Evolutionary conservation across 108 stramenopile genomes (phyloP).

Genomic region (Nitzschia sp.): DNA sequence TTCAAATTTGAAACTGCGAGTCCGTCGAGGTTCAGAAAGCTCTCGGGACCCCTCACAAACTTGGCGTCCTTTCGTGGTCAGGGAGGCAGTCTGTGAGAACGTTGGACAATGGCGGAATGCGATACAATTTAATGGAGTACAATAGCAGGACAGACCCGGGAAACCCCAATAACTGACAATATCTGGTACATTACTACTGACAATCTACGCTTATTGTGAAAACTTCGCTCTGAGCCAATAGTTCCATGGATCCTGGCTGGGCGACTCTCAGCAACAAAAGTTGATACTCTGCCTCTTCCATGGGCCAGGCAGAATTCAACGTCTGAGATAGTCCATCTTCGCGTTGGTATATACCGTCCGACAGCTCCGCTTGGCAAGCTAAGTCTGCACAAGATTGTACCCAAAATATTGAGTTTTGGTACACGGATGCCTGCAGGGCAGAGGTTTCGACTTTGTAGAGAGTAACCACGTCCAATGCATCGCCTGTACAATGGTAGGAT

Average conservation of each 20-base stretch:
- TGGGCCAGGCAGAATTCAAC: constrained; percentile 4
- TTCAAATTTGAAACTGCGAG: too few species aligned
- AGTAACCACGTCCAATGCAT: neutral
- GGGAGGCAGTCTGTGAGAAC: too few species aligned
- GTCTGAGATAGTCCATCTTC: neutral
- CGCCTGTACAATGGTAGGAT: neutral
- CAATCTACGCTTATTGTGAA: too few species aligned
- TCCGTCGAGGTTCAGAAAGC: too few species aligned
- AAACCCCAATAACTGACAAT: too few species aligned
- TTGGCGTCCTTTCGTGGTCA: too few species aligned
- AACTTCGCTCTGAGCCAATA: constrained; percentile 3
- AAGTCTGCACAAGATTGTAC: neutral
- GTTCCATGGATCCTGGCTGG: constrained; percentile 3
- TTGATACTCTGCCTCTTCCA: neutral
- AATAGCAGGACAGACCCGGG: too few species aligned
- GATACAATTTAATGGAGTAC: too few species aligned
- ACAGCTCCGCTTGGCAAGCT: neutral
- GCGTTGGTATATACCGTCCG: neutral
- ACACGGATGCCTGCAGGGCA: neutral
- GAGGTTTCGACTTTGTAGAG: neutral
- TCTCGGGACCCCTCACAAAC: too few species aligned
- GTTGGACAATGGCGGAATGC: too few species aligned
- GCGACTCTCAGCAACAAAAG: neutral
- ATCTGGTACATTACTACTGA: too few species aligned
- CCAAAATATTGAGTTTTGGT: constrained; percentile 11